Percentiles rank a stretch among this genome's conserved stretches.
Conservation (phyloP, 2,329 filamentous ascomycete genomes). For the Talaromyces marneffei region DNA sequence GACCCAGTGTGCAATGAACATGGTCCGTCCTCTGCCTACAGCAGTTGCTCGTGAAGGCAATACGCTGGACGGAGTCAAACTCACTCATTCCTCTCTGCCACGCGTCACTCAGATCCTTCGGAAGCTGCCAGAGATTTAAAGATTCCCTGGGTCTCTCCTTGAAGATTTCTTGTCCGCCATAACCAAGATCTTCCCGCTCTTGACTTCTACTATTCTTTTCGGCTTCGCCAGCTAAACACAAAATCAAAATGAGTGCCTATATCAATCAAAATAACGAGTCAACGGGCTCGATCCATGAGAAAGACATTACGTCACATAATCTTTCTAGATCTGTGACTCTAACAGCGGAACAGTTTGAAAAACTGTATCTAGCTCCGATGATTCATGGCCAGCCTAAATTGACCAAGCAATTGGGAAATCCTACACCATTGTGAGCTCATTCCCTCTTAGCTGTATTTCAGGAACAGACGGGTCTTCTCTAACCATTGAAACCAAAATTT, state of each 20-base stretch:
- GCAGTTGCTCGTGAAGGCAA: neutral
- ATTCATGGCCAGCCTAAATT: constrained; percentile 14
- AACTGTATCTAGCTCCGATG: constrained; percentile 43
- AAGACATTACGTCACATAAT: neutral
- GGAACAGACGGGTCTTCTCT: neutral
- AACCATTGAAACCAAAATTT: neutral
- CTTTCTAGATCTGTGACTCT: constrained; percentile 1
- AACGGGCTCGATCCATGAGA: constrained; percentile 3
- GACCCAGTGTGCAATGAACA: neutral
- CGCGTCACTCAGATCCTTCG: neutral
- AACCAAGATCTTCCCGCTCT: neutral
- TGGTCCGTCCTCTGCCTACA: neutral
- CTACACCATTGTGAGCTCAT: constrained; percentile 23
- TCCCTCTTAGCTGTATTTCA: neutral
- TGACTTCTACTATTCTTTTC: neutral
- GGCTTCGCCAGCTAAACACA: neutral
- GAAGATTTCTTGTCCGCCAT: neutral
- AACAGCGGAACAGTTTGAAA: constrained; percentile 48
- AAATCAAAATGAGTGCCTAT: neutral
- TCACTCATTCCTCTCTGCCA: neutral
- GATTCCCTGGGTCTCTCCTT: neutral
- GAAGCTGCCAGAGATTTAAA: neutral
- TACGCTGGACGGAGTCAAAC: neutral
- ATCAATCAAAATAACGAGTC: neutral
- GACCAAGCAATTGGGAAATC: constrained; percentile 24